Conservation (phyloP, 345 rosid species). For the Anacardium occidentale region DNA sequence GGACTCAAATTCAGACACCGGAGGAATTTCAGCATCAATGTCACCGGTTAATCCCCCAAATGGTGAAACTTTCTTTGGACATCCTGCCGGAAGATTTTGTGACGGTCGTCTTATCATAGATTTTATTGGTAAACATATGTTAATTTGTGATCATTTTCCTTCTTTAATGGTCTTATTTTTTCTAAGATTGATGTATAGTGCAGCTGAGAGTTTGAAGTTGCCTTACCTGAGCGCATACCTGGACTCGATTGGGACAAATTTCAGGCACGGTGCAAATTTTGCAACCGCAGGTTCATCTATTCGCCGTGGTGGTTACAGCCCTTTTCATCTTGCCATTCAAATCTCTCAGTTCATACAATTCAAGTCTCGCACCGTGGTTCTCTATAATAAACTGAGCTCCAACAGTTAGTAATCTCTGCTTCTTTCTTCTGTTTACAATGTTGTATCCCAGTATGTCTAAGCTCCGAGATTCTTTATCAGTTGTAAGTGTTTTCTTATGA, state of each 20-base stretch:
- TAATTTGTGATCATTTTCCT: too few species aligned
- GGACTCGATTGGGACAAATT: constrained; percentile 47
- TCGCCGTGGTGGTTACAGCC: constrained; percentile 60
- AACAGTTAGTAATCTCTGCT: constrained; percentile 27
- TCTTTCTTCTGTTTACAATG: not conserved
- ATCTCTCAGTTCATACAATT: constrained; percentile 56
- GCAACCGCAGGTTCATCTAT: constrained; percentile 75
- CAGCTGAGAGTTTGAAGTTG: constrained; percentile 54
- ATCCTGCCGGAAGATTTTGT: constrained; percentile 57
- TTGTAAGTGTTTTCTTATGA: not conserved
- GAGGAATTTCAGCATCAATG: constrained; percentile 59
- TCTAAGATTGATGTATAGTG: not conserved
- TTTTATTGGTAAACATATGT: constrained; percentile 17
- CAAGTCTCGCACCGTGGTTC: constrained; percentile 45
- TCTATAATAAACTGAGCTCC: constrained; percentile 33
- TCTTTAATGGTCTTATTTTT: not conserved
- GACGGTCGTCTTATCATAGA: constrained; percentile 73
- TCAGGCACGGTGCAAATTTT: constrained; percentile 69
- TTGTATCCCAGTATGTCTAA: too few species aligned
- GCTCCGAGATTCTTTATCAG: not conserved
- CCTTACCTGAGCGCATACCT: not conserved
- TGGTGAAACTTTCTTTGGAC: constrained; percentile 68
- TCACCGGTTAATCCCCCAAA: constrained; percentile 51
- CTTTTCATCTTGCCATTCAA: constrained; percentile 61
- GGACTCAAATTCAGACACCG: constrained; percentile 79